A percentile compares a stretch with the other conserved stretches of the same genome.
These are phyloP conservation scores for Colletotrichum cereale DNA, from an alignment of 2,329 filamentous ascomycete species.

Conservation along the genomic window DNA sequence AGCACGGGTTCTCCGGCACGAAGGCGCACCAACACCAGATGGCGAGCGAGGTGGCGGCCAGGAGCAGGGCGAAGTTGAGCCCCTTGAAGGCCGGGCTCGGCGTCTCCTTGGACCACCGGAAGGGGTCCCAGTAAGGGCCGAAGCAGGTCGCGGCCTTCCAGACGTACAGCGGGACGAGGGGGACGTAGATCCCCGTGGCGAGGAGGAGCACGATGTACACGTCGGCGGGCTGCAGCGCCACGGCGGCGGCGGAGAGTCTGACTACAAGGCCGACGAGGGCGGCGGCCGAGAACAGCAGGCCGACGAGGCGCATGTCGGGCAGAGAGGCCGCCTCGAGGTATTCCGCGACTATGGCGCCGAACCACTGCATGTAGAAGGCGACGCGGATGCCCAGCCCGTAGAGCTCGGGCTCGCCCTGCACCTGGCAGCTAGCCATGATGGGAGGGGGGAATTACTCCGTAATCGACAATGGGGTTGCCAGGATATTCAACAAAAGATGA, in stretches of 20 bases:
- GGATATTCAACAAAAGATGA: not conserved
- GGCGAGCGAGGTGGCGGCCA: conserved; percentile 46
- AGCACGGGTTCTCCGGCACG: conserved; percentile 45
- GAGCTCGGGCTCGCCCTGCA: conserved; percentile 47
- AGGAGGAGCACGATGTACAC: conserved; percentile 51
- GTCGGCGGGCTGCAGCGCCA: conserved; percentile 46
- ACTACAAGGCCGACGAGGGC: conserved; percentile 46
- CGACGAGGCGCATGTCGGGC: conserved; percentile 48
- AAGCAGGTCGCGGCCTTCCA: conserved; percentile 50
- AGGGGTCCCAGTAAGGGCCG: conserved; percentile 48
- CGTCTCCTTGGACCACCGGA: conserved; percentile 45
- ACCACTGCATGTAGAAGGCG: conserved; percentile 54
- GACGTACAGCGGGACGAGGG: conserved; percentile 50
- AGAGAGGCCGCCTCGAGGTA: conserved; percentile 48
- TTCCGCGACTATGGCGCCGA: conserved; percentile 49
- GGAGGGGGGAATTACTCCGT: too few species aligned
- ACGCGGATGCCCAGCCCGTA: conserved; percentile 53
- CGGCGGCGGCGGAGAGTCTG: conserved; percentile 41
- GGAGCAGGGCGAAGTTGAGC: conserved; percentile 45
- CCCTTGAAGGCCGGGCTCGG: conserved; percentile 46
- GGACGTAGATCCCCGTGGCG: conserved; percentile 48
- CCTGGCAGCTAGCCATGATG: conserved; percentile 45
- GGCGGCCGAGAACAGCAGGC: conserved; percentile 48
- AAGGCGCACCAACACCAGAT: conserved; percentile 50
- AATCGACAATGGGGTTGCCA: not conserved